Evolutionary conservation across 192 early-diverging fungal species (phyloP).

Genomic region (Coemansia sp.): DNA sequence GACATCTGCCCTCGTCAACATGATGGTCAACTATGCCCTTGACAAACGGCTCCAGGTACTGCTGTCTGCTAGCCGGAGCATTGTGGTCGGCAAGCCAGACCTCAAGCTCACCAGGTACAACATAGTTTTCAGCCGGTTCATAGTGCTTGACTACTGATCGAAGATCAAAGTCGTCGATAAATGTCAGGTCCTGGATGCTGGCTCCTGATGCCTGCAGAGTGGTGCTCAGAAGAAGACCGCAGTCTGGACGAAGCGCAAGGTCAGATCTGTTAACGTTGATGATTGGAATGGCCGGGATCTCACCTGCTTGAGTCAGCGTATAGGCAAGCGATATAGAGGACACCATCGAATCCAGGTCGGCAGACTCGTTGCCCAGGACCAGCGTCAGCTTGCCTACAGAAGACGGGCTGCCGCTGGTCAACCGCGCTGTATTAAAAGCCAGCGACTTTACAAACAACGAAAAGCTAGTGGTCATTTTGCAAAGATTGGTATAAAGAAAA

Average conservation of each 20-base stretch:
- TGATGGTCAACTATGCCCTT: conserved; percentile 53
- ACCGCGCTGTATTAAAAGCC: conserved; percentile 19
- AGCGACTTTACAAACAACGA: conserved; percentile 33
- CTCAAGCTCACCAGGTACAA: conserved; percentile 1
- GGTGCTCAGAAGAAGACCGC: conserved; percentile 17
- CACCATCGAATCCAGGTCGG: conserved; percentile 55
- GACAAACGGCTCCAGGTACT: conserved; percentile 33
- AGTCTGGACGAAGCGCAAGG: conserved; percentile 43
- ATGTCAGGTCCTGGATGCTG: conserved; percentile 21
- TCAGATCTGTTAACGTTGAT: conserved; percentile 41
- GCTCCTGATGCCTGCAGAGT: conserved; percentile 13
- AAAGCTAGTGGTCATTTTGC: conserved; percentile 18
- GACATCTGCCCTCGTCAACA: conserved; percentile 36
- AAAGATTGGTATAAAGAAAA: background rate
- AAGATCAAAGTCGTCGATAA: conserved; percentile 42
- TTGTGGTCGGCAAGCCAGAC: conserved; percentile 51
- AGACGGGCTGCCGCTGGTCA: background rate
- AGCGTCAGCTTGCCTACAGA: conserved; percentile 25
- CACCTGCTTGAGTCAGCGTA: conserved; percentile 11
- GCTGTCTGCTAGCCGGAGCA: conserved; percentile 36
- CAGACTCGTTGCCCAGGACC: conserved; percentile 54
- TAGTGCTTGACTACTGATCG: background rate
- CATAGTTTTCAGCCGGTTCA: background rate
- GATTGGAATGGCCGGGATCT: conserved; percentile 25
- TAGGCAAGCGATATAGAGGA: conserved; percentile 48